phyloP scores from a whole-genome alignment of 192 early-diverging fungal genomes.

The Coemansia reversa region DNA sequence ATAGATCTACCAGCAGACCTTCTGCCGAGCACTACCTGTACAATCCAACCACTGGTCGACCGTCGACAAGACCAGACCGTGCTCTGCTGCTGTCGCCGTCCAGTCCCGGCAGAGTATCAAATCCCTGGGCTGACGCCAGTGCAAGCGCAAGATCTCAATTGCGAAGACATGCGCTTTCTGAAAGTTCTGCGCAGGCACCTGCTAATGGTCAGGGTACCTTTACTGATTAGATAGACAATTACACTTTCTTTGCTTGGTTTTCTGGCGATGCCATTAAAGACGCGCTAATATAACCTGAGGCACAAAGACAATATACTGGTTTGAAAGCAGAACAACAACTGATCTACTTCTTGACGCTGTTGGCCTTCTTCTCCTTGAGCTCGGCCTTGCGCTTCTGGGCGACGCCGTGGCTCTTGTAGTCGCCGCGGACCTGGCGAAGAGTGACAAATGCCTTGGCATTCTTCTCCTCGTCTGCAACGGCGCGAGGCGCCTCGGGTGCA shows the following conservation, averaged over 20 bases:
- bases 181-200: slow-evolving; percentile 18
- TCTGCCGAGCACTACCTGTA: slow-evolving; percentile 25
- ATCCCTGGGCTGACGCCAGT: slow-evolving; percentile 39
- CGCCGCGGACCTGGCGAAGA: slow-evolving; percentile 54
- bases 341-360: slow-evolving; percentile 54
- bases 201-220: neutral
- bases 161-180: slow-evolving; percentile 43
- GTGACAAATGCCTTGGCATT: slow-evolving; percentile 44
- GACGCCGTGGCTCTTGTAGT: slow-evolving; percentile 44
- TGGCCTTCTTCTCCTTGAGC: slow-evolving; percentile 49
- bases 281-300: neutral
- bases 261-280: no score
- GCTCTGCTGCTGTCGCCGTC: slow-evolving; percentile 40
- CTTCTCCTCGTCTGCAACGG: slow-evolving; percentile 60
- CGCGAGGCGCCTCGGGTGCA: slow-evolving; percentile 52
- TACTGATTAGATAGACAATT: neutral
- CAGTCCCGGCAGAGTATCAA: slow-evolving; percentile 33
- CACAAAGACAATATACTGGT: slow-evolving; percentile 8
- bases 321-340: slow-evolving; percentile 13
- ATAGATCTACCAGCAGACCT: slow-evolving; percentile 10
- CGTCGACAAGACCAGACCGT: neutral
- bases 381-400: slow-evolving; percentile 39
- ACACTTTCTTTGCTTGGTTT: no score
- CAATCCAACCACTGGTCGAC: slow-evolving; percentile 6
- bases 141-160: slow-evolving; percentile 7